Evolutionary conservation across 2,329 filamentous ascomycete genomes (phyloP), one percentile per base, ranked within the genome.

Genomic region (Gaeumannomyces sp.): DNA sequence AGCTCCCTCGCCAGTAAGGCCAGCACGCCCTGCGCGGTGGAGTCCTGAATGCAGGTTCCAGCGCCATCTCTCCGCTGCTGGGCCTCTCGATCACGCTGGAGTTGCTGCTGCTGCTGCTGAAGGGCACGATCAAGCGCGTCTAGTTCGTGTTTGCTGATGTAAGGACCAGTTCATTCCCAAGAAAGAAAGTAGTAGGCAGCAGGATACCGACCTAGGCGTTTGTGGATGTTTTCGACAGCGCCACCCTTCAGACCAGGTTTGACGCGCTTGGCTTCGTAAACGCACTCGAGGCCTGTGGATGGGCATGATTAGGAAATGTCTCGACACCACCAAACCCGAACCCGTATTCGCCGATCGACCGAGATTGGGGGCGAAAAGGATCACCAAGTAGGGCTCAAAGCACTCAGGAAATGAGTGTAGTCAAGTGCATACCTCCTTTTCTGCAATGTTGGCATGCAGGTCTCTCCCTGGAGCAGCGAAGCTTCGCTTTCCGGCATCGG

Each of bases 1-100:
- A 59, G 57, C 57, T 59, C 57, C 57, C 57, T 59, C 16, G 57
- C 57, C 27, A 59, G 57, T 10, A 59, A 11, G n/a, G 57, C 57
- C 57, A 59, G 57, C 57, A 59, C 57, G 27, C 27, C 29, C 25
- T 59, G 57, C 25, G 57, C 25, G 27, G 57, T 11, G 8, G 27
- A 28, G 57, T 59, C 57, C 57, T 28, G 27, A 11, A 28, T 59
- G 57, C 57, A 28, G 57, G 2, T 19, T 29, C 57, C 57, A 31
- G 57, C 16, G 8, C 7, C 57, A 59, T 59, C 57, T 28, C 29
- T 28, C n/a, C 57, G 57, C 25, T 28, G 57, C 27, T 27, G 27
- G 6, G 25, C 57, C 57, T 31, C 27, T 16, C 14, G 13, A 3
- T 31, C 57, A 2, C 25, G 57, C 25, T 28, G 19, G 1, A 16